Evolutionary conservation across 1,284 basidiomycete species (phyloP).

Genomic region (Ceratobasidium sp.): DNA sequence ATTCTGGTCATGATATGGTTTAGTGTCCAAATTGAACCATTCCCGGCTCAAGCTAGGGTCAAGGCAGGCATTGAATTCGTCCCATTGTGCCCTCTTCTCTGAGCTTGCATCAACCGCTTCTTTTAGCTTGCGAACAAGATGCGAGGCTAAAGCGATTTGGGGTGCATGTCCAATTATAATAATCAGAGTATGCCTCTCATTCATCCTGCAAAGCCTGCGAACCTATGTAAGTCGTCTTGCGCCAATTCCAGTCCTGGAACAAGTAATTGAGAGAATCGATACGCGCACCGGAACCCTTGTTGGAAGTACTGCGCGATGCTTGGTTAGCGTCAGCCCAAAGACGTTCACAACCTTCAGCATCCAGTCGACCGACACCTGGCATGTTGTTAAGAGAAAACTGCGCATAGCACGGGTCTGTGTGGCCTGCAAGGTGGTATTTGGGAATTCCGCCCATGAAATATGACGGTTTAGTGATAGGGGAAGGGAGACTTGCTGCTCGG

Average conservation of each 20-base stretch:
- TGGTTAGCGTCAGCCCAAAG: slow-evolving; percentile 28
- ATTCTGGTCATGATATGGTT: not conserved
- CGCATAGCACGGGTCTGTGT: not conserved
- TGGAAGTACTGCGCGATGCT: slow-evolving; percentile 8
- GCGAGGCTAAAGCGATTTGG: not conserved
- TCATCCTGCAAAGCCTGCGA: too few species aligned
- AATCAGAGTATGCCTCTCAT: too few species aligned
- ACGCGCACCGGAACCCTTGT: not conserved
- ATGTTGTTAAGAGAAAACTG: slow-evolving; percentile 10
- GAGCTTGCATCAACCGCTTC: not conserved
- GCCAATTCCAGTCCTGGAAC: slow-evolving; percentile 28
- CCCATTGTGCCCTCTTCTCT: not conserved
- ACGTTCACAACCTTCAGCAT: slow-evolving; percentile 17
- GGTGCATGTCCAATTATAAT: too few species aligned
- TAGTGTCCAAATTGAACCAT: not conserved
- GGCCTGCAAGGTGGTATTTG: slow-evolving; percentile 20
- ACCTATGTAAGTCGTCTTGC: not conserved
- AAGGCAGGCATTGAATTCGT: not conserved
- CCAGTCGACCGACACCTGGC: not conserved
- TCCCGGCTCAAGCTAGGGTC: not conserved
- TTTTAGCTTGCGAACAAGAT: not conserved
- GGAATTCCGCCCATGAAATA: slow-evolving; percentile 14
- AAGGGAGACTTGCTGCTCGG: not conserved
- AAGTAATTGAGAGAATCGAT: not conserved
- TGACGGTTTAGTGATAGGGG: not conserved